Conservation (phyloP, 2,329 filamentous ascomycete genomes). For the Microcyclospora tardicrescens region DNA sequence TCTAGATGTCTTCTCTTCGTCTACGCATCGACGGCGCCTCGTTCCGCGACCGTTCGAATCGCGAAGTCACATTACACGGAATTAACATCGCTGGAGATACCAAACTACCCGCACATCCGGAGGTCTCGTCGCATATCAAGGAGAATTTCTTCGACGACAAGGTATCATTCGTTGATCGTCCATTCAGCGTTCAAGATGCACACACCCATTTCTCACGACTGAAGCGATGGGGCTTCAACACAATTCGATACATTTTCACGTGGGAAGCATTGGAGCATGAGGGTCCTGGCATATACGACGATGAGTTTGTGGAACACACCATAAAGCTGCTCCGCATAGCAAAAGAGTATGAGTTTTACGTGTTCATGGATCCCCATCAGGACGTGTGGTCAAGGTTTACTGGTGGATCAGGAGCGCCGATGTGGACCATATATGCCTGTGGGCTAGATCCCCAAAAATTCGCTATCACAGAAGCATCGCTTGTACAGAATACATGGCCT, state of each 20-base stretch:
- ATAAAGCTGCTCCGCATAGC: conserved; percentile 72
- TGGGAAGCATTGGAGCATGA: conserved; percentile 97
- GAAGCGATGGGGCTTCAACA: conserved; percentile 87
- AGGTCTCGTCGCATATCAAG: conserved; percentile 65
- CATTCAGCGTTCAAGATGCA: conserved; percentile 72
- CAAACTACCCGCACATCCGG: conserved; percentile 72
- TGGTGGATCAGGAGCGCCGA: conserved; percentile 85
- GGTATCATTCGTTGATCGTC: conserved; percentile 76
- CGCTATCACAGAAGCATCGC: conserved; percentile 71
- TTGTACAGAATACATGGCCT: conserved; percentile 89
- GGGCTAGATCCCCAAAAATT: conserved; percentile 82
- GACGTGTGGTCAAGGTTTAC: conserved; percentile 96
- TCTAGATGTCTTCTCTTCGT: conserved; percentile 56
- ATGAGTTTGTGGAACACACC: conserved; percentile 85
- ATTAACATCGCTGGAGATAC: conserved; percentile 89
- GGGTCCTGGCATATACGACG: conserved; percentile 83
- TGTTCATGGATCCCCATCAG: conserved; percentile 98
- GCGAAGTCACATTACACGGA: conserved; percentile 78
- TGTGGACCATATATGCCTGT: conserved; percentile 95
- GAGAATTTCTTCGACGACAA: conserved; percentile 85
- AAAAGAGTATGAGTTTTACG: conserved; percentile 82
- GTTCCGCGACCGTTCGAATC: conserved; percentile 69
- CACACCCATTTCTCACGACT: conserved; percentile 75
- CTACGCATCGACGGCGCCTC: conserved; percentile 73
- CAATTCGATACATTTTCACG: conserved; percentile 90